Evolutionary conservation across 257 asterid species (phyloP), one percentile per base, ranked within the genome.

Genomic region (Catharanthus roseus): DNA sequence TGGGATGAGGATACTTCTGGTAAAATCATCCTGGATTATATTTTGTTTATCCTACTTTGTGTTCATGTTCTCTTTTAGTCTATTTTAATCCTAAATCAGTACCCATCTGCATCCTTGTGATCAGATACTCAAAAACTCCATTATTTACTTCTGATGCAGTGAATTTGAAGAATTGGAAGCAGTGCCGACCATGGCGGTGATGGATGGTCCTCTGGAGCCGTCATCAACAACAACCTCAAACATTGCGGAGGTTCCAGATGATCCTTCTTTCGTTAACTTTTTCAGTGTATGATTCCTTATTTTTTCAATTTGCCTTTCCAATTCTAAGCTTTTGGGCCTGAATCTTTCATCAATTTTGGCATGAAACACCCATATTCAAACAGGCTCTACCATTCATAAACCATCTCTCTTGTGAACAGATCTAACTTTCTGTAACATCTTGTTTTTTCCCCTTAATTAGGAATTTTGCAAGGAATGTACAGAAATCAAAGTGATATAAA

Each of bases 81-180:
- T 15, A 0, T 28, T 28, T 41, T 19, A 18, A n/a, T 34, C 38
- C 57, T 33, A 10, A 23, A 23, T 36, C 24, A 51, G 4, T 26
- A 38, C 0, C 50, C 64, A 24, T 42, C 12, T 12, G 0, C 10
- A 4, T 29, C 39, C 5, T 33, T 41, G 10, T 15, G 6, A 9
- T 57, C n/a, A 26, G 21, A 44, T 54, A 24, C 44, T 39, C 34
- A 21, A 36, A 31, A 69, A 39, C 21, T 56, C 15, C 47, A 34
- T 33, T 57, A 1, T 50, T 41, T 76, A 57, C 58, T 47, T 72
- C 71, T 77, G 16, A 55, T 82, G 78, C 86, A 93, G 97, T 77
- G 93, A 88, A 73, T 93, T 87, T 41, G 96, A 90, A 83, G 98
- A 93, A 80, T 89, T 90, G 72, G 98, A 90, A 86, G 97, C 97